These are phyloP conservation scores for Orbilia brochopaga DNA, from an alignment of 2,329 filamentous ascomycete genomes.

Conservation along the genomic window DNA sequence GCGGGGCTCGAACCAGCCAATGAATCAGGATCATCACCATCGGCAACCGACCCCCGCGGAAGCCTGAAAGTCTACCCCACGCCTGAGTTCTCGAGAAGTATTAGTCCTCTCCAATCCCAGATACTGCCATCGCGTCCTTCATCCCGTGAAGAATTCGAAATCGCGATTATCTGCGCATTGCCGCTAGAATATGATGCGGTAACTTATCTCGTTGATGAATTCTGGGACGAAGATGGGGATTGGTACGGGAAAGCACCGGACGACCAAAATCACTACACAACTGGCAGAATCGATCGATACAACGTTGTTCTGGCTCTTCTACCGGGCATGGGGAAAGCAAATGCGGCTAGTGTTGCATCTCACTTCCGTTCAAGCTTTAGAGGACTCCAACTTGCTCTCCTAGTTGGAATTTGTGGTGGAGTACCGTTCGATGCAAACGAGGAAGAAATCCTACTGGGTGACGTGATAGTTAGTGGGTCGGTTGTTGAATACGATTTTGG, in stretches of 20 bases:
- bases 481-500: slow-evolving; percentile 55
- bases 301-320: slow-evolving; percentile 57
- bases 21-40: too few species aligned
- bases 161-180: slow-evolving; percentile 58
- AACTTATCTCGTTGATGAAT: slow-evolving; percentile 55
- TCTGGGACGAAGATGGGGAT: slow-evolving; percentile 53
- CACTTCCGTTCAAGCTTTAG: slow-evolving; percentile 56
- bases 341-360: slow-evolving; percentile 54
- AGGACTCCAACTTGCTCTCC: slow-evolving; percentile 55
- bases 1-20: too few species aligned
- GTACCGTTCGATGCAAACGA: slow-evolving; percentile 53
- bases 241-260: slow-evolving; percentile 20
- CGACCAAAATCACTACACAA: slow-evolving; percentile 56
- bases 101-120: neutral
- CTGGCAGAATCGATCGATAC: slow-evolving; percentile 56
- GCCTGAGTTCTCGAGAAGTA: too few species aligned
- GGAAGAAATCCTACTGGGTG: slow-evolving; percentile 45
- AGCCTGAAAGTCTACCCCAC: too few species aligned
- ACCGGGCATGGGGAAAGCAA: slow-evolving; percentile 55
- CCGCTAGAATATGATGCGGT: slow-evolving; percentile 56
- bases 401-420: slow-evolving; percentile 58
- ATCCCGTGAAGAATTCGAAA: slow-evolving; percentile 55
- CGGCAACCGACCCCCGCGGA: too few species aligned
- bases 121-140: slow-evolving; percentile 7
- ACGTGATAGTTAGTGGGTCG: slow-evolving; percentile 53